These are phyloP conservation scores for Seiridium unicorne DNA, from an alignment of 2,329 filamentous ascomycete species.

Conservation along the genomic window DNA sequence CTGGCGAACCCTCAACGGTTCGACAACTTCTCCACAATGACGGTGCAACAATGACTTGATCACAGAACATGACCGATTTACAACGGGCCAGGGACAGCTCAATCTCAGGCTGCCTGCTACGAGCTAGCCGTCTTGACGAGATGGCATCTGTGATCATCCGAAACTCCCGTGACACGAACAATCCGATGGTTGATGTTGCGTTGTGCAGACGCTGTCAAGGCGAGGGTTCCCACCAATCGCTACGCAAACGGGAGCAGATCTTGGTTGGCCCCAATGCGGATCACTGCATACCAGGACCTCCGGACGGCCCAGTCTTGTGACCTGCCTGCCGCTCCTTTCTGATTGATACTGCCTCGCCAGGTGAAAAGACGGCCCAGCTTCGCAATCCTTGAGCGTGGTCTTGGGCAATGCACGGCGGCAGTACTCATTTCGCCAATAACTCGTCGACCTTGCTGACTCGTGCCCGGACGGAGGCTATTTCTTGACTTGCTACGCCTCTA, in stretches of 20 bases:
- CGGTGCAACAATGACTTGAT: no score
- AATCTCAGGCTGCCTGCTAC: no score
- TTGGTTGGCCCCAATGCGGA: background rate
- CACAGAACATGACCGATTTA: no score
- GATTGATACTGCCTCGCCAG: no score
- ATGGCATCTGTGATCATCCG: constrained; percentile 4
- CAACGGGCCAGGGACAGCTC: no score
- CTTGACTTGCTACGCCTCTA: background rate
- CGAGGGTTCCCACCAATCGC: background rate
- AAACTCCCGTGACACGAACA: constrained; percentile 3
- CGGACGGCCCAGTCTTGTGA: no score
- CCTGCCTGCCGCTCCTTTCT: no score
- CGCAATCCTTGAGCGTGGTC: background rate
- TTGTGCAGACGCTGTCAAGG: background rate
- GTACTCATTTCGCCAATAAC: background rate
- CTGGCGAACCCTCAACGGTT: background rate
- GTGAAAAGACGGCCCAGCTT: background rate
- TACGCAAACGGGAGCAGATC: background rate
- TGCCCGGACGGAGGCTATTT: background rate
- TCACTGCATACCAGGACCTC: background rate
- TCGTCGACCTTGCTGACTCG: background rate
- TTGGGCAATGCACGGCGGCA: background rate
- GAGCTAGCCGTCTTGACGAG: background rate
- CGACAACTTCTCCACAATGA: no score
- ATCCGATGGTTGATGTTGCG: background rate